Percentiles rank a stretch among this genome's conserved stretches.
Evolutionary conservation across 495 filamentous ascomycete species (phyloP).

Genomic region (Penicillium lagena): DNA sequence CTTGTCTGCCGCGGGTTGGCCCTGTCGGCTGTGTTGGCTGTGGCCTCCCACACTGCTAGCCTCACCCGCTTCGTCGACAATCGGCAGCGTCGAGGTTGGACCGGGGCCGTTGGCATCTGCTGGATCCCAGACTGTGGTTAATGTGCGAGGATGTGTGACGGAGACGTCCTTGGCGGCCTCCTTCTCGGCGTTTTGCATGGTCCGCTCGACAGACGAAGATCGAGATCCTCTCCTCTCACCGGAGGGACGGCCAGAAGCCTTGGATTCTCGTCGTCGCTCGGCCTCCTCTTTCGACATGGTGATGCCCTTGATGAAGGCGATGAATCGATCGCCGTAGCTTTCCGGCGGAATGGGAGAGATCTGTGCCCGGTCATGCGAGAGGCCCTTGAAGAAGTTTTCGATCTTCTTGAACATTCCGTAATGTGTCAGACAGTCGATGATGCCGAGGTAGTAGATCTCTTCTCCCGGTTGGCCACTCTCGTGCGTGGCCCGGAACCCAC

Average conservation of each 20-base stretch:
- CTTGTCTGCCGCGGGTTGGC: conserved; percentile 37
- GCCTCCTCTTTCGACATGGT: conserved; percentile 86
- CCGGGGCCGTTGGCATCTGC: conserved; percentile 47
- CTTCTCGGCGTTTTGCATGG: conserved; percentile 39
- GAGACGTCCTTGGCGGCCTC: conserved; percentile 50
- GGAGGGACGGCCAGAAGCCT: conserved; percentile 14
- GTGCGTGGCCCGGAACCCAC: conserved; percentile 88
- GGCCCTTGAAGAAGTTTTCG: conserved; percentile 90
- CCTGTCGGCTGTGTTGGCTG: conserved; percentile 31
- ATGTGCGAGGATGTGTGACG: conserved; percentile 46
- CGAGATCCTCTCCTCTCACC: conserved; percentile 26
- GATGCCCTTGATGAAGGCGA: conserved; percentile 83
- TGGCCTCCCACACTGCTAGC: conserved; percentile 61
- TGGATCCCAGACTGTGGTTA: conserved; percentile 46
- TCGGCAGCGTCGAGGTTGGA: conserved; percentile 69
- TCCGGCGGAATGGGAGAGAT: conserved; percentile 93
- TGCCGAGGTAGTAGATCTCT: conserved; percentile 95
- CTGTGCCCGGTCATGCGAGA: conserved; percentile 69
- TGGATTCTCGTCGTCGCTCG: conserved; percentile 51
- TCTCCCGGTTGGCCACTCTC: conserved; percentile 80
- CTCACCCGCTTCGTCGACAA: conserved; percentile 88
- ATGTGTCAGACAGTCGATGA: conserved; percentile 95
- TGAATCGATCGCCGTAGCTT: conserved; percentile 88
- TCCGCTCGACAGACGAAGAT: conserved; percentile 40
- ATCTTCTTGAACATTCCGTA: conserved; percentile 84